Evolutionary conservation across 2,329 filamentous ascomycete genomes (phyloP), one percentile per base, ranked within the genome.

Genomic region (Penicillium verrucosum): DNA sequence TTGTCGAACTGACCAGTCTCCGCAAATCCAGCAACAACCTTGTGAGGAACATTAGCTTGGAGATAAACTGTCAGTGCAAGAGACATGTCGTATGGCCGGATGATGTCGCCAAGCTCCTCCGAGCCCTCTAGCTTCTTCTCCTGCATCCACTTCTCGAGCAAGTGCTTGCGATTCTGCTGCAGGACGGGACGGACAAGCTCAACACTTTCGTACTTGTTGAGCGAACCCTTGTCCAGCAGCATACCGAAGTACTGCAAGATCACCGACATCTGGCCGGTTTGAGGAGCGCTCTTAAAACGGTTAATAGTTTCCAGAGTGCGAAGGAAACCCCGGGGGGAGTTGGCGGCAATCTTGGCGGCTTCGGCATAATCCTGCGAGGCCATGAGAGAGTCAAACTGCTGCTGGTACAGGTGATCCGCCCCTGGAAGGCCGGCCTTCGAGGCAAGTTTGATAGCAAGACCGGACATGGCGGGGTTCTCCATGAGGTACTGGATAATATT

Each of bases 161-260:
- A 80, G 71, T 97, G 91, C 79, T 97, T 97, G 63, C 94, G 87
- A 74, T 92, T 94, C 76, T 99, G 94, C 55, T 89, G 86, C 56
- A 99, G 83, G 21, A 99, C 94, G 21, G 94, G 94, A 64, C 92
- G 87, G 10, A 94, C 92, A 60, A 99, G 82, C 79, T 99, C 94
- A 38, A 99, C 80, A 45, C 92, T 96, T 77, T 99, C 94, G 64
- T 96, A 89, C 72, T 88, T 87, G 78, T 99, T 99, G 44, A 99
- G 81, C 29, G 85, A 85, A 57, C 94, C 93, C 83, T 99, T 97
- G 74, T 99, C 95, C 34, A 99, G 83, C 42, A 99, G 82, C 85
- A 97, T 92, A 60, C 94, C 94, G 66, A 99, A 99, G 78, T 99
- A 99, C 73, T 97, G 94, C 51, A 99, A 82, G 58, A 97, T 96